Percentiles rank a stretch among this genome's conserved stretches.
Evolutionary conservation across 108 stramenopile species (phyloP).

Genomic region (Parmales sp.): DNA sequence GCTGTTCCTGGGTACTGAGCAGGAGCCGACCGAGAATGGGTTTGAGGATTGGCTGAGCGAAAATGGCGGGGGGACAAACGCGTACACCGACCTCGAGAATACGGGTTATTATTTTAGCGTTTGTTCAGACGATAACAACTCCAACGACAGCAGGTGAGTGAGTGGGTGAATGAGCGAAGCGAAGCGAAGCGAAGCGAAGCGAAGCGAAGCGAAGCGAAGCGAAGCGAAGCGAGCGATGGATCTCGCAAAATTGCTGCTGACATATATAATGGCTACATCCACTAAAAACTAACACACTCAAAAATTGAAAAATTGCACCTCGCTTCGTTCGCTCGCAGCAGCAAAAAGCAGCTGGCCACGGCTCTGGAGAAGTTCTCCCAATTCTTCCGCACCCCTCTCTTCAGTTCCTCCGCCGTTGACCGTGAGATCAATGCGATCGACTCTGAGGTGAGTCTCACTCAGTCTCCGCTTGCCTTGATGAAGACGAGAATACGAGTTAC

Average conservation of each 20-base stretch:
- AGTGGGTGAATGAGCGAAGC: slow-evolving; percentile 16
- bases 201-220: too few species aligned
- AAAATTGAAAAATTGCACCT: too few species aligned
- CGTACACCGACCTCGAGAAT: slow-evolving; percentile 82
- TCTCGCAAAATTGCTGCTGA: too few species aligned
- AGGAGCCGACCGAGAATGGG: slow-evolving; percentile 83
- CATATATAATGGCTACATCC: too few species aligned
- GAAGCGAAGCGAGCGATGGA: too few species aligned
- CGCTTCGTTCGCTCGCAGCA: background rate
- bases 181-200: slow-evolving; percentile 9
- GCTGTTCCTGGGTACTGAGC: slow-evolving; percentile 89
- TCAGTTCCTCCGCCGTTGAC: slow-evolving; percentile 69
- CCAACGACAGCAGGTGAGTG: slow-evolving; percentile 1
- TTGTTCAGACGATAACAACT: slow-evolving; percentile 8
- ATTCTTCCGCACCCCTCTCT: slow-evolving; percentile 91
- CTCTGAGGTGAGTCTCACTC: too few species aligned
- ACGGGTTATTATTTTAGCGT: slow-evolving; percentile 95
- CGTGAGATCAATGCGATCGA: slow-evolving; percentile 91
- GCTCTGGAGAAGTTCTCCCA: slow-evolving; percentile 87
- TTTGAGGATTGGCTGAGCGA: slow-evolving; percentile 69
- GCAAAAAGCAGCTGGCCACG: slow-evolving; percentile 50
- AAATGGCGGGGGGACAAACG: slow-evolving; percentile 85
- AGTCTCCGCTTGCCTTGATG: too few species aligned
- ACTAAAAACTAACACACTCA: too few species aligned
- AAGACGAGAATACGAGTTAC: too few species aligned